Conservation (phyloP, 768 basidiomycete species). For the Leucosporidium creatinivorum region DNA sequence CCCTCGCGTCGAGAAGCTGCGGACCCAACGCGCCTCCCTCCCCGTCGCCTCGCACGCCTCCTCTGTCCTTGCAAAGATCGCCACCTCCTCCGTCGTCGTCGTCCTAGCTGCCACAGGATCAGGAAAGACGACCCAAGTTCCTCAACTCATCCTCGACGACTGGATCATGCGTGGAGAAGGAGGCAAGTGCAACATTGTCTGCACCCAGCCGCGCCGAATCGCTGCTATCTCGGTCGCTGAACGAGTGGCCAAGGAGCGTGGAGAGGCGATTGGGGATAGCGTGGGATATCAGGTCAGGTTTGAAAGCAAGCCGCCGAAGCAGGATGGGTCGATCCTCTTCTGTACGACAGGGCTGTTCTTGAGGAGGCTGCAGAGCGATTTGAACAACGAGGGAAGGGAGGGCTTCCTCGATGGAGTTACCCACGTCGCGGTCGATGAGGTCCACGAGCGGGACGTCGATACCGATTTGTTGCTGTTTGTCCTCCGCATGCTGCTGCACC, state of each 20-base stretch:
- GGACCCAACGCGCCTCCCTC: slow-evolving; percentile 57
- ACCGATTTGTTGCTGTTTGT: slow-evolving; percentile 84
- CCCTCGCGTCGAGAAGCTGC: slow-evolving; percentile 58
- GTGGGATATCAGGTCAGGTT: slow-evolving; percentile 92
- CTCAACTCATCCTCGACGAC: slow-evolving; percentile 81
- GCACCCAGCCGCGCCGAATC: slow-evolving; percentile 84
- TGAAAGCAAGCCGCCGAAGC: slow-evolving; percentile 67
- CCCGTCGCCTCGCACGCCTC: slow-evolving; percentile 67
- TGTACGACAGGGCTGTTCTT: slow-evolving; percentile 89
- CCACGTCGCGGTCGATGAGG: slow-evolving; percentile 90
- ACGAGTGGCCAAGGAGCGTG: slow-evolving; percentile 82
- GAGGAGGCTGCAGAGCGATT: slow-evolving; percentile 68
- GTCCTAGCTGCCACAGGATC: slow-evolving; percentile 85
- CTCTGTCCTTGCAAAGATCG: slow-evolving; percentile 62
- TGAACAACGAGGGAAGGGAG: slow-evolving; percentile 39
- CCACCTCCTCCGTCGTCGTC: slow-evolving; percentile 72
- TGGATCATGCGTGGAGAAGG: slow-evolving; percentile 72
- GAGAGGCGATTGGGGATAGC: slow-evolving; percentile 59
- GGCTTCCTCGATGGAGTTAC: slow-evolving; percentile 65
- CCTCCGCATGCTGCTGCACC: slow-evolving; percentile 69
- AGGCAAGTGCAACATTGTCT: slow-evolving; percentile 76
- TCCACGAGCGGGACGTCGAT: slow-evolving; percentile 90
- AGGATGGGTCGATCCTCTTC: slow-evolving; percentile 78
- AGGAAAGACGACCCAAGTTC: slow-evolving; percentile 91
- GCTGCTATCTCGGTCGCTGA: slow-evolving; percentile 87